phyloP scores from a whole-genome alignment of 345 rosid species.

The Linum lewisii region DNA sequence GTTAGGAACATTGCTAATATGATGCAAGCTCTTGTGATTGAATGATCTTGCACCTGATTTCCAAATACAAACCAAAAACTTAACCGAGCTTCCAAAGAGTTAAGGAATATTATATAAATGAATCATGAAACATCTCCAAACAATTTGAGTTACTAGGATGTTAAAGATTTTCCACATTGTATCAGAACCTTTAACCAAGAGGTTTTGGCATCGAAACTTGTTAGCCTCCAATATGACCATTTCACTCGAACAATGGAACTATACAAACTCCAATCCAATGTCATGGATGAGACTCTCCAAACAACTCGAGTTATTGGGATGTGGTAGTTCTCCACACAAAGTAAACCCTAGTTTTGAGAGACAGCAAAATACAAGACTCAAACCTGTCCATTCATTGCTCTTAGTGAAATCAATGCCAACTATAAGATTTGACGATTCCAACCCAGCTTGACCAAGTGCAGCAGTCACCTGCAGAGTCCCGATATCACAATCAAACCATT shows the following conservation, averaged over 20 bases:
- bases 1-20: constrained; percentile 41
- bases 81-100: neutral
- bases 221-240: too few species aligned
- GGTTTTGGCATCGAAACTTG: too few species aligned
- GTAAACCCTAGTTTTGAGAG: neutral
- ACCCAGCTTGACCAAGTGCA: constrained; percentile 63
- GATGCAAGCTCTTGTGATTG: constrained; percentile 51
- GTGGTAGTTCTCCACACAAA: too few species aligned
- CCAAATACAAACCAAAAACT: neutral
- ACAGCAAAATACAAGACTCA: constrained; percentile 2
- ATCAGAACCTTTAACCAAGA: too few species aligned
- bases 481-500: neutral
- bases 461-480: constrained; percentile 36
- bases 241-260: too few species aligned
- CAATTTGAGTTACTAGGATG: too few species aligned
- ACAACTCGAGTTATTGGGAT: constrained; percentile 29
- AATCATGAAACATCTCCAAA: too few species aligned
- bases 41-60: constrained; percentile 27
- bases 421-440: constrained; percentile 85
- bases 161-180: too few species aligned
- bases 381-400: constrained; percentile 95
- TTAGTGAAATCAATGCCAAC: constrained; percentile 81
- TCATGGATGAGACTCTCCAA: too few species aligned
- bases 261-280: too few species aligned
- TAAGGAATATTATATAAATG: too few species aligned